Conservation (phyloP, 2,329 filamentous ascomycete species). For the Graphilbum sp. region DNA sequence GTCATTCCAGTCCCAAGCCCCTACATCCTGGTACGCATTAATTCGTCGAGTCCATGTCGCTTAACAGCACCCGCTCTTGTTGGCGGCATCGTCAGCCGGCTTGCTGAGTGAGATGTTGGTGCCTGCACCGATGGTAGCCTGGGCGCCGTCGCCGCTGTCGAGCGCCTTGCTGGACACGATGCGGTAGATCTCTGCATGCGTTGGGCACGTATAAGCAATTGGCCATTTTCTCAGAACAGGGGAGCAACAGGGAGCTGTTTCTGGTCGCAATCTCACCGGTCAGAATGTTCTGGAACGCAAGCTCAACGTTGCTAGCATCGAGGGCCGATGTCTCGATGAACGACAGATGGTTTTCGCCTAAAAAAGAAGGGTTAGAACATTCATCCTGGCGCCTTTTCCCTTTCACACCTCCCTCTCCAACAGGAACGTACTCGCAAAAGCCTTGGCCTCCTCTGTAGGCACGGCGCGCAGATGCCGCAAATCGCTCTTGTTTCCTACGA, state of each 20-base stretch:
- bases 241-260: too few relatives aligned
- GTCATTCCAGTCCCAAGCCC: neutral
- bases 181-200: conserved; percentile 89
- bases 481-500: conserved; percentile 99
- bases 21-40: neutral
- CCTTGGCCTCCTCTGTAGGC: conserved; percentile 92
- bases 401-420: too few relatives aligned
- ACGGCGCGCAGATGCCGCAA: conserved; percentile 94
- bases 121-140: conserved; percentile 64
- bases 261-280: conserved; percentile 86
- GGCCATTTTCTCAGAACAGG: too few relatives aligned
- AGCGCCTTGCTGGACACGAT: conserved; percentile 97
- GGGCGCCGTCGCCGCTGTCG: conserved; percentile 69
- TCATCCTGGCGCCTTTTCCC: too few relatives aligned
- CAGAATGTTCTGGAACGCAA: conserved; percentile 98
- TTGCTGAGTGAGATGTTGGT: conserved; percentile 79
- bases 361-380: too few relatives aligned
- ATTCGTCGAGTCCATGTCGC: neutral
- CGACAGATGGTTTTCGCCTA: conserved; percentile 92
- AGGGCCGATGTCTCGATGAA: conserved; percentile 99
- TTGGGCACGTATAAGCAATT: too few relatives aligned
- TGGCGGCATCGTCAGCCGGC: conserved; percentile 57
- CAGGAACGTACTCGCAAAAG: conserved; percentile 66
- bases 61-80: conserved; percentile 73
- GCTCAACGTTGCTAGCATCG: conserved; percentile 96